A percentile compares a stretch with the other conserved stretches of the same genome.
These are phyloP conservation scores for Claviceps sorghi DNA, from an alignment of 2,329 filamentous ascomycete genomes.

Conservation along the genomic window DNA sequence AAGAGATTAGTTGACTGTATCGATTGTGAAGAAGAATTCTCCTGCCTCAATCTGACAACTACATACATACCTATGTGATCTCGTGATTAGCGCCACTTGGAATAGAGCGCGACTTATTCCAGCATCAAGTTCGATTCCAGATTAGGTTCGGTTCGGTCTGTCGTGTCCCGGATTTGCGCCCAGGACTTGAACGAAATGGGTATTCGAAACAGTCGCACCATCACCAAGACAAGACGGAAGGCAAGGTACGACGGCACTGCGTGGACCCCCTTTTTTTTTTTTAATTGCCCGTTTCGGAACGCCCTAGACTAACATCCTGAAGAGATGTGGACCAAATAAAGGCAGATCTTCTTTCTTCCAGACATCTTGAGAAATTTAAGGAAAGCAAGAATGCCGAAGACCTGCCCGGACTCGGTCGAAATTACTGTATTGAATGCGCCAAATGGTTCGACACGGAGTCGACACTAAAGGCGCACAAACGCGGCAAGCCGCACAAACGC, in stretches of 20 bases:
- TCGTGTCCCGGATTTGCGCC: not conserved
- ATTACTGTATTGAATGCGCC: slow-evolving; percentile 85
- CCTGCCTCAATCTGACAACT: not conserved
- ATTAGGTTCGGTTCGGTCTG: not conserved
- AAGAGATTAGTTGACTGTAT: not conserved
- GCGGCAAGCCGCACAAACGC: slow-evolving; percentile 88
- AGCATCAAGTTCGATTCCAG: not conserved
- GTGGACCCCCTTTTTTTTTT: not conserved
- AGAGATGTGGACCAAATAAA: slow-evolving; percentile 86
- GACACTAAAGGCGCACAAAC: slow-evolving; percentile 60
- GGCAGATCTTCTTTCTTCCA: slow-evolving; percentile 61
- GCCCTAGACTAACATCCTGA: slow-evolving; percentile 19
- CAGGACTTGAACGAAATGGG: slow-evolving; percentile 39
- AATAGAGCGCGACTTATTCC: not conserved
- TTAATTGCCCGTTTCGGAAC: not conserved
- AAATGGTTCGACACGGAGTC: slow-evolving; percentile 88
- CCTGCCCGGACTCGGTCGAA: slow-evolving; percentile 68
- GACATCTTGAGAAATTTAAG: slow-evolving; percentile 68
- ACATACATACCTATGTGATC: not conserved
- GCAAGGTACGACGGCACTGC: slow-evolving; percentile 37
- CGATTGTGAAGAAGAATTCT: not conserved
- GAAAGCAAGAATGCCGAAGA: slow-evolving; percentile 70
- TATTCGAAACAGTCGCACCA: slow-evolving; percentile 48
- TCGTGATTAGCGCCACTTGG: not conserved
- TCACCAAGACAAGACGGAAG: slow-evolving; percentile 60